phyloP scores from a whole-genome alignment of 1,284 basidiomycete species.

The Naganishia sp. region DNA sequence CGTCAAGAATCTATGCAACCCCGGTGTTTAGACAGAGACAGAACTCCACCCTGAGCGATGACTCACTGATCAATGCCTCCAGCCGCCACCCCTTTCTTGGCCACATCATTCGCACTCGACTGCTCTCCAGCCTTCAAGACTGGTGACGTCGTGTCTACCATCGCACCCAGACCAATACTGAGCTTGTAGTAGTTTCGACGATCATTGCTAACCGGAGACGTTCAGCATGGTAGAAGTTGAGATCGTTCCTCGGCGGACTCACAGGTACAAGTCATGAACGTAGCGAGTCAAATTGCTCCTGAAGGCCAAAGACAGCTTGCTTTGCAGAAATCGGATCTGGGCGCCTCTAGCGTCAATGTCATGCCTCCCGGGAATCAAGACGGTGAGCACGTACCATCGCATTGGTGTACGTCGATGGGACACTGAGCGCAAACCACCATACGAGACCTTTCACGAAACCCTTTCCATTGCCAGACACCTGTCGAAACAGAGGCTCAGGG shows the following conservation, averaged over 20 bases:
- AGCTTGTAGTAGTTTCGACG: conserved; percentile 61
- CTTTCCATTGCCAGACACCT: conserved; percentile 77
- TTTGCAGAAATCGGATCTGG: conserved; percentile 85
- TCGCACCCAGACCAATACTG: conserved; percentile 52
- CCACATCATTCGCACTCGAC: conserved; percentile 45
- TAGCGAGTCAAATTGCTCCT: conserved; percentile 87
- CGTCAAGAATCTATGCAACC: conserved; percentile 68
- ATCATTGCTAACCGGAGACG: conserved; percentile 43
- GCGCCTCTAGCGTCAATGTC: not conserved
- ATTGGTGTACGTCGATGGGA: conserved; percentile 95
- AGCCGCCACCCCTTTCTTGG: conserved; percentile 61
- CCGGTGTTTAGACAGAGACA: not conserved
- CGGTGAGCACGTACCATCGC: conserved; percentile 67
- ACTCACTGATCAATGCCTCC: conserved; percentile 70
- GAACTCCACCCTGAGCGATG: too few relatives aligned
- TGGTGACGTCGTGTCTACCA: conserved; percentile 21
- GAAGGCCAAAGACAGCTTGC: conserved; percentile 81
- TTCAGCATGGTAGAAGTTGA: not conserved
- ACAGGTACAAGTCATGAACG: conserved; percentile 88
- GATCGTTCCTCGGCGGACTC: conserved; percentile 40
- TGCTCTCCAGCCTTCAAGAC: too few relatives aligned
- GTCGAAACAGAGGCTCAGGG: conserved; percentile 7
- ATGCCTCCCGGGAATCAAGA: not conserved
- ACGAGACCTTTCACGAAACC: conserved; percentile 82
- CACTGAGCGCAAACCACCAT: conserved; percentile 85